phyloP scores from a whole-genome alignment of 1,139 yeast species.

The Pichiaceae sp. region DNA sequence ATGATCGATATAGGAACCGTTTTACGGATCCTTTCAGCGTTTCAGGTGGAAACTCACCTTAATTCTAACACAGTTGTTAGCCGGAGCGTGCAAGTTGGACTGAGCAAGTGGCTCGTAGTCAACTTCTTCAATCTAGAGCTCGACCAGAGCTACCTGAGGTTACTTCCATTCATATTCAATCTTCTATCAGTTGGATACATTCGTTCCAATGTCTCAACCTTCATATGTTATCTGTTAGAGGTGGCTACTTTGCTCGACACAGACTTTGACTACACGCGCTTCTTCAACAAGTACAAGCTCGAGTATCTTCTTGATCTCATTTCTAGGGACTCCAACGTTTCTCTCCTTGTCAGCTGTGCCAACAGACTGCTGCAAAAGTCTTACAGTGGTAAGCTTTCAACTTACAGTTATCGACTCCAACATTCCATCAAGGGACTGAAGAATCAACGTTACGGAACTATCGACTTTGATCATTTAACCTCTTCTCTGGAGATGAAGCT shows the following conservation, averaged over 20 bases:
- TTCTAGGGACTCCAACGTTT: conserved; percentile 12
- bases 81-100: conserved; percentile 9
- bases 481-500: background rate
- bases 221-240: conserved; percentile 14
- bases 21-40: conserved; percentile 13
- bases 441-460: background rate
- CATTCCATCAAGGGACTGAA: background rate
- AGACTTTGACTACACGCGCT: conserved; percentile 11
- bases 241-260: conserved; percentile 11
- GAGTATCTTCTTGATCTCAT: conserved; percentile 15
- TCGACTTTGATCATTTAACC: background rate
- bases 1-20: conserved; percentile 14
- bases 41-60: conserved; percentile 13
- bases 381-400: background rate
- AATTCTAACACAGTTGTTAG: conserved; percentile 8
- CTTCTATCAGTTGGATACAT: conserved; percentile 20
- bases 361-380: conserved; percentile 7
- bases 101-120: conserved; percentile 12
- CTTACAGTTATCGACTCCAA: background rate
- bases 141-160: conserved; percentile 10
- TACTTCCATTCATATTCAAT: conserved; percentile 18
- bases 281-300: conserved; percentile 16
- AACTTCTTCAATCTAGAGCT: conserved; percentile 15
- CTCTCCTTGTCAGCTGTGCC: conserved; percentile 12
- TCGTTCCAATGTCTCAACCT: conserved; percentile 10